Evolutionary conservation across 768 basidiomycete species (phyloP), one percentile per base, ranked within the genome.

Genomic region (Mycena metata): DNA sequence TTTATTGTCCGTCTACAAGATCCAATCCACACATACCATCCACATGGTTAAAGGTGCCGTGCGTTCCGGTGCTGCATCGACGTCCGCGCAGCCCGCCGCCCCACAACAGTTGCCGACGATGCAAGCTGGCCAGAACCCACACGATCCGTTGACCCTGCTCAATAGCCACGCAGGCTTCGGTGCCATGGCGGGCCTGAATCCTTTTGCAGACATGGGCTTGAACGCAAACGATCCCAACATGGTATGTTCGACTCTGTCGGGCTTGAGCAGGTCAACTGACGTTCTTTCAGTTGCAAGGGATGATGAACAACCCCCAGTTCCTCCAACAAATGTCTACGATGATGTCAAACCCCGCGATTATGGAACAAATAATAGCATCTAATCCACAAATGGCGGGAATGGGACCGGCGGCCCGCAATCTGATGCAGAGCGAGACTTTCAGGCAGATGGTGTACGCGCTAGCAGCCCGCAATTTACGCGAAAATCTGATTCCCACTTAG

Each of bases 211-310:
- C 5, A 90, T 97, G 88, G 97, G 96, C 1, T 56, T 97, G 49
- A 99, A 99, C 76, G 84, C 88, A 5, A 94, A 94, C 73, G 97
- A 98, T 77, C 96, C 96, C 0, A 98, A 98, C 77, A 94, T 97
- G 89, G 95, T 95, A 67, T 71, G 88, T 81, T 17, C 46, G 11
- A 60, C 23, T 35, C 33, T 51, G 8, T 35, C n/a, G 62, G 33
- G 26, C 26, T 10, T n/a, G 6, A 13, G 65, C 64, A 67, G 16
- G 36, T 54, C 59, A 41, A 71, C 65, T 17, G 26, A 33, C 45
- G 26, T 60, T 15, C 54, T 42, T 8, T 9, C 73, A 95, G 93
- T 83, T 96, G 79, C 91, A 95, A 76, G 83, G 83, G 33, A 91
- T 98, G 92, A 87, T 98, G 85, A 89, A 92, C 74, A 91, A 89